Evolutionary conservation across 1,284 basidiomycete genomes (phyloP), one percentile per base, ranked within the genome.

Genomic region (Sphagnurus paluster): DNA sequence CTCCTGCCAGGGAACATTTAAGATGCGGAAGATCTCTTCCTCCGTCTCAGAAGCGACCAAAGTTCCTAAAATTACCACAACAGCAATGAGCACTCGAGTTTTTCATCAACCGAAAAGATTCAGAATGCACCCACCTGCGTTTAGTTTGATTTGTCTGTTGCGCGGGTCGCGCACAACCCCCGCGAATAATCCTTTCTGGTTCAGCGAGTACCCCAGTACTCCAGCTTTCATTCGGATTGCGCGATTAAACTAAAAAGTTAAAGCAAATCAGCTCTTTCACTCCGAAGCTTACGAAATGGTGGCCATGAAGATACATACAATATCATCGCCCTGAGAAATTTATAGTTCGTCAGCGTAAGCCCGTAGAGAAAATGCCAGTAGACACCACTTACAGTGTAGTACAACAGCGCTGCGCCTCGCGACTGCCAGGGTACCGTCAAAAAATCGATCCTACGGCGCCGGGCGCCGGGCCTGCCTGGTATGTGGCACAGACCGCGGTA

Each of bases 181-280:
- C 3, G 69, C 69, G 56, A 76, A 93, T 6, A 96, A 65, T 0
- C 92, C 92, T 39, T 81, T 77, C 65, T 96, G 93, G 58, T 95
- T 96, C 33, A 97, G 75, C 11, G 85, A 88, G 65, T 85, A 93
- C 0, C 92, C 92, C 63, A 87, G 78, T 48, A 78, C 82, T 52
- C 80, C 80, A 2, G 93, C 93, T 65, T 93, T 93, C 55, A 88
- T 66, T 13, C 93, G 81, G 62, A 96, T 82, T 3, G 87, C 86
- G 8, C 93, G 84, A 64, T 96, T 97, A 68, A 96, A 96, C 90
- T 93, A 59, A 10, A 43, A 39, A 44, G 9, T 44, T 35, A 30
- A 38, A 41, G 24, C 25, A 39, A 30, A 37, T 39, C 24, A 25
- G 10, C 20, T 21, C 33, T 17, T 33, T 14, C 4, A 14, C 29